Evolutionary conservation across 495 filamentous ascomycete genomes (phyloP).

Genomic region (Aspergillus sclerotioniger): DNA sequence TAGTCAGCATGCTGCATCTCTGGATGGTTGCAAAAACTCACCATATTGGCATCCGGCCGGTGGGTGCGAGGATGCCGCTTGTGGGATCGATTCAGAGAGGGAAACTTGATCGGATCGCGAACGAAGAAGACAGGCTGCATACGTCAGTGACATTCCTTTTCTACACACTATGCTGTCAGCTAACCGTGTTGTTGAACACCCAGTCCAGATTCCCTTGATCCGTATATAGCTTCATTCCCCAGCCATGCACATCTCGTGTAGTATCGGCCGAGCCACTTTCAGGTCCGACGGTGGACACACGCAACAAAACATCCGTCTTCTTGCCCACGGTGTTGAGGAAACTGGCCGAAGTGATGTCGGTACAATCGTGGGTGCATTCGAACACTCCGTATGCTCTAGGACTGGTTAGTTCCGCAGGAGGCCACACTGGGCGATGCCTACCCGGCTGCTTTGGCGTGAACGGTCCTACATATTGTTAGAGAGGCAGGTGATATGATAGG

Average conservation of each 20-base stretch:
- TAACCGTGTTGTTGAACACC: constrained; percentile 49
- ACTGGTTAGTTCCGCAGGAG: no score
- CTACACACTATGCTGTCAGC: no score
- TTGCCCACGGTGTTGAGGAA: constrained; percentile 45
- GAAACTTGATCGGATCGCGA: constrained; percentile 56
- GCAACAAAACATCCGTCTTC: constrained; percentile 53
- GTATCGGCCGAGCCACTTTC: constrained; percentile 60
- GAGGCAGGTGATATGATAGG: neutral
- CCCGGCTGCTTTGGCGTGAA: constrained; percentile 2
- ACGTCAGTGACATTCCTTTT: no score
- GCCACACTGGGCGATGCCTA: neutral
- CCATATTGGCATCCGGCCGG: constrained; percentile 51
- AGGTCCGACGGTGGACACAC: constrained; percentile 60
- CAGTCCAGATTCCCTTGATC: constrained; percentile 70
- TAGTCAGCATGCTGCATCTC: neutral
- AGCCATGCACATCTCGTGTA: constrained; percentile 58
- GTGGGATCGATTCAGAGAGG: constrained; percentile 52
- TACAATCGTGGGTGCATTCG: constrained; percentile 2
- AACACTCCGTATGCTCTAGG: constrained; percentile 4
- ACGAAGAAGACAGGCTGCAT: constrained; percentile 47
- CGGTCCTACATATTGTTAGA: neutral
- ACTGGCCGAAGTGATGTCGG: neutral
- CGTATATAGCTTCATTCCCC: constrained; percentile 68
- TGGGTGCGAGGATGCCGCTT: constrained; percentile 50
- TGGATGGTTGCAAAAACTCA: constrained; percentile 5